These are phyloP conservation scores for Hyphopichia buzzinii DNA, from an alignment of 1,139 yeast species.

Conservation along the genomic window DNA sequence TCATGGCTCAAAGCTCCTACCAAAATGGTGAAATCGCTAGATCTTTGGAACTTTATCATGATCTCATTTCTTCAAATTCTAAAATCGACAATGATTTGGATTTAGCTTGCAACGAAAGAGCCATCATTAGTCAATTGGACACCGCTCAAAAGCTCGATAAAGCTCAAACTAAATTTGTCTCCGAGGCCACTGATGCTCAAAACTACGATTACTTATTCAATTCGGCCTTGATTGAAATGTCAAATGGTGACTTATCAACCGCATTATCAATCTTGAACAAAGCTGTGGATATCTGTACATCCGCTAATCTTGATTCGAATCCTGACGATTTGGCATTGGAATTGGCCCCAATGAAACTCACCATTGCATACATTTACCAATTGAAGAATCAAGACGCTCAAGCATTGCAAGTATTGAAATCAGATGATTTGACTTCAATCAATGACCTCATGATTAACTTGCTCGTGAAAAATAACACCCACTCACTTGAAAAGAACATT, in stretches of 20 bases:
- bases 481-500: conserved; percentile 13
- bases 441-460: conserved; percentile 32
- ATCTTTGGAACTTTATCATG: conserved; percentile 56
- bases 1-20: conserved; percentile 81
- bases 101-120: conserved; percentile 65
- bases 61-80: conserved; percentile 41
- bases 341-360: conserved; percentile 62
- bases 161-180: conserved; percentile 1
- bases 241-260: conserved; percentile 37
- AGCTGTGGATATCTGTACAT: conserved; percentile 45
- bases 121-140: conserved; percentile 56
- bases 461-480: conserved; percentile 34
- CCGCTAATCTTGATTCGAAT: conserved; percentile 5
- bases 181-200: conserved; percentile 8
- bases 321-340: conserved; percentile 42
- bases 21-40: conserved; percentile 57
- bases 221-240: conserved; percentile 56
- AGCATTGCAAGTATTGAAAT: conserved; percentile 39
- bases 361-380: conserved; percentile 65
- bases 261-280: conserved; percentile 49
- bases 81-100: conserved; percentile 48
- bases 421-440: conserved; percentile 18
- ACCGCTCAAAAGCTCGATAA: conserved; percentile 3
- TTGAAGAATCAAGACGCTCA: conserved; percentile 40
- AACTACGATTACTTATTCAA: conserved; percentile 56